phyloP scores from a whole-genome alignment of 257 asterid genomes.

The Ilex asprella region DNA sequence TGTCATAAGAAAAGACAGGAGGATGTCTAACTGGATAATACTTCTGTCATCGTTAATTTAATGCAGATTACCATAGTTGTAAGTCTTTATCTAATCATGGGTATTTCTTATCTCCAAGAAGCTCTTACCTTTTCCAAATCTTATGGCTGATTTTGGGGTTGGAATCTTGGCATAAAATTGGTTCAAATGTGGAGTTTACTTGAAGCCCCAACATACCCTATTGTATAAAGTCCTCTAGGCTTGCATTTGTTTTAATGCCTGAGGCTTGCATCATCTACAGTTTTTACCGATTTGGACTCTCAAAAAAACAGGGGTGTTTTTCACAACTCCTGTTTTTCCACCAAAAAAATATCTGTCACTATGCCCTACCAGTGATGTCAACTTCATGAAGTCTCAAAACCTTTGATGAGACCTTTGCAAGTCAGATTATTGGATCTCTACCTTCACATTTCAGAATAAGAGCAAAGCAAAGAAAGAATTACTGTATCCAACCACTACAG shows the following conservation, averaged over 20 bases:
- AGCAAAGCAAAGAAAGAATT: not conserved
- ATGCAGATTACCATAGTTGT: too few relatives aligned
- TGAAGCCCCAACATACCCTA: not conserved
- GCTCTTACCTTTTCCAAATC: too few relatives aligned
- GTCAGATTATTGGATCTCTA: conserved; percentile 23
- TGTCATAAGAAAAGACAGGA: too few relatives aligned
- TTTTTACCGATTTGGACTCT: conserved; percentile 6
- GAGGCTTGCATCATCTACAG: not conserved
- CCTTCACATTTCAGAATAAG: conserved; percentile 14
- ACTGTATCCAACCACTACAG: too few relatives aligned
- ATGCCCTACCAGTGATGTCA: conserved; percentile 80
- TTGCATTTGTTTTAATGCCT: too few relatives aligned
- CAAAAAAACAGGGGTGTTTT: not conserved
- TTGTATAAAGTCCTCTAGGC: too few relatives aligned
- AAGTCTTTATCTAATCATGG: too few relatives aligned
- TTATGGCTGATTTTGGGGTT: not conserved
- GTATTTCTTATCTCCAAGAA: too few relatives aligned
- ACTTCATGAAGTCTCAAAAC: conserved; percentile 38
- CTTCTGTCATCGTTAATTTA: too few relatives aligned
- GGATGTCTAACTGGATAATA: too few relatives aligned
- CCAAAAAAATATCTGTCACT: conserved; percentile 65
- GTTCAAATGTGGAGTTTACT: not conserved
- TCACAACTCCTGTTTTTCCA: conserved; percentile 27
- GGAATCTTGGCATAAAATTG: not conserved
- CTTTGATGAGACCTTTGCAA: conserved; percentile 34